These are phyloP conservation scores for Mortierella sp. DNA, from an alignment of 371 early-diverging fungal species.

Conservation along the genomic window DNA sequence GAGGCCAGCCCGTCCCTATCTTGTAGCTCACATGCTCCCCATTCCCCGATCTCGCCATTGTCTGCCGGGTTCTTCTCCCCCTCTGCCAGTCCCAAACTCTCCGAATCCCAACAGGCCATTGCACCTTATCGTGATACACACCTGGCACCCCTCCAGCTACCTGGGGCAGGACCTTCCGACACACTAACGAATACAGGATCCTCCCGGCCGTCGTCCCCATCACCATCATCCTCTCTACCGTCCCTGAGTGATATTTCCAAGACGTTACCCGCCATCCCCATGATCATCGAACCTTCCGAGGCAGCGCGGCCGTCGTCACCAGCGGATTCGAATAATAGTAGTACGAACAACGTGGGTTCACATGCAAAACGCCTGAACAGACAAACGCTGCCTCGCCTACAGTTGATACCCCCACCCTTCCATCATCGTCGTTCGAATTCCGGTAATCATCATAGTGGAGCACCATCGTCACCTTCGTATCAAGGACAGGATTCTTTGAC, in stretches of 20 bases:
- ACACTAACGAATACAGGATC: background rate
- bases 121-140: constrained; percentile 1
- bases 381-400: constrained; percentile 32
- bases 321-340: constrained; percentile 1
- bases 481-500: constrained; percentile 28
- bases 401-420: constrained; percentile 30
- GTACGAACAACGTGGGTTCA: constrained; percentile 8
- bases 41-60: constrained; percentile 21
- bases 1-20: constrained; percentile 17
- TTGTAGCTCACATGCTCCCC: constrained; percentile 18
- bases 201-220: constrained; percentile 13
- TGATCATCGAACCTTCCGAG: constrained; percentile 43
- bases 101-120: background rate
- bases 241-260: constrained; percentile 12
- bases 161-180: background rate
- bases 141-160: constrained; percentile 6
- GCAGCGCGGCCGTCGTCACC: constrained; percentile 7
- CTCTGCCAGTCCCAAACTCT: constrained; percentile 9
- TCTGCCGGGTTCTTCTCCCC: constrained; percentile 4
- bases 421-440: constrained; percentile 20
- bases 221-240: constrained; percentile 16
- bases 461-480: constrained; percentile 18
- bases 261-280: constrained; percentile 26
- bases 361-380: constrained; percentile 38
- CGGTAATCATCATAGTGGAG: constrained; percentile 8